Evolutionary conservation across 768 basidiomycete genomes (phyloP), one percentile per base, ranked within the genome.

Genomic region (Tremella yokohamensis): DNA sequence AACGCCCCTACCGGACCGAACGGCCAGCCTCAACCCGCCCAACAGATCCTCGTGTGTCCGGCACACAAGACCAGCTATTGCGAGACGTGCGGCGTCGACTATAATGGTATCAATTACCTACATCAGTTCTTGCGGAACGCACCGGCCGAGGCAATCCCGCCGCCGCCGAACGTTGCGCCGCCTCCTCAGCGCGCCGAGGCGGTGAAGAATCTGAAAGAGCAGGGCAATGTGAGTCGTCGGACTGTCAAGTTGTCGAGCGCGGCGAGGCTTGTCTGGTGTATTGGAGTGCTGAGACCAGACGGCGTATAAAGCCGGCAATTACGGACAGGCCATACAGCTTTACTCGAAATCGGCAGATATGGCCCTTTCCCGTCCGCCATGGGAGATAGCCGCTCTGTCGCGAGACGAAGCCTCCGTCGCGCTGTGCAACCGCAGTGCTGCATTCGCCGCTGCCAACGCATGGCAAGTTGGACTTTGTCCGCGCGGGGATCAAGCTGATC

Each of bases 341-440:
- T 98, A 98, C 78, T 58, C 61, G 12, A 19, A 45, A 40, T 62
- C 61, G 22, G 61, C 61, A 20, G 56, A 62, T 54, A 62, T 62
- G 61, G 61, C 61, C 6, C 37, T 62, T n/a, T 49, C 52, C 16
- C 51, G 61, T 8, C 61, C 61, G n/a, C 61, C 61, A 25, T 62
- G 61, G 61, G 61, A 62, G 34, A 51, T 26, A 2, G 44, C 61
- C 8, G 52, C 56, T 22, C 7, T 62, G 62, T 84, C 89, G 78
- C 84, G 89, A 57, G 96, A 99, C 64, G 96, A 99, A 70, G 82
- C 96, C 48, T 87, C 89, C 12, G 87, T 90, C 25, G 83, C 90
- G 61, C 74, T 99, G 50, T 91, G 90, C 60, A 99, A 99, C 76
- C 84, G 96, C 52, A 89, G 90, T 15, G 90, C 92, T 0, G 87